Evolutionary conservation across 1,284 basidiomycete species (phyloP).

Genomic region (Ustilago trichophora): DNA sequence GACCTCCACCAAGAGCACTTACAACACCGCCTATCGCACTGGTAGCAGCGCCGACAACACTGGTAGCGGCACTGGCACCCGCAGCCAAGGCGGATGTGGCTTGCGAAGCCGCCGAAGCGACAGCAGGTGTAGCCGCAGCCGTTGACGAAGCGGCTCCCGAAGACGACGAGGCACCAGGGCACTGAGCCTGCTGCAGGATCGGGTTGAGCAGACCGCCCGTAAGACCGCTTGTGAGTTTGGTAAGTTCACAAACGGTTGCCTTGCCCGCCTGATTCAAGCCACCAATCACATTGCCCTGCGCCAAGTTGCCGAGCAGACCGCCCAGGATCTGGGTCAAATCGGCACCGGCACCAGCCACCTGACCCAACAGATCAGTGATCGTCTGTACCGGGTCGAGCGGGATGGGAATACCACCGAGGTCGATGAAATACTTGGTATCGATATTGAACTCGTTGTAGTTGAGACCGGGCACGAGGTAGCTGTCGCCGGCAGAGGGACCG

Average conservation of each 20-base stretch:
- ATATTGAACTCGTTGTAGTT: conserved; percentile 52
- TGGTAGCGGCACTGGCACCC: background rate
- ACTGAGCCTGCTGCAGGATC: conserved; percentile 13
- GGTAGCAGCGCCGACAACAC: background rate
- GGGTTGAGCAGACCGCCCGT: conserved; percentile 10
- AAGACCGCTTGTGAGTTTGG: conserved; percentile 7
- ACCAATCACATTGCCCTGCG: conserved; percentile 5
- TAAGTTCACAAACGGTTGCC: conserved; percentile 9
- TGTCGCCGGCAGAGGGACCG: conserved; percentile 38
- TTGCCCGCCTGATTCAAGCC: conserved; percentile 15
- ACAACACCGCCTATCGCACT: background rate
- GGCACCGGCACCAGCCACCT: background rate
- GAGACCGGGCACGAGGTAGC: conserved; percentile 44
- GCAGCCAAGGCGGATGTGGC: background rate
- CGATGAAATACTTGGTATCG: conserved; percentile 33
- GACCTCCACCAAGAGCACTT: too few relatives aligned
- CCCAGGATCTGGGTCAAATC: conserved; percentile 7
- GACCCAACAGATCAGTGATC: conserved; percentile 11
- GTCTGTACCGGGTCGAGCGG: conserved; percentile 12
- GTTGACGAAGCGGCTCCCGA: conserved; percentile 1
- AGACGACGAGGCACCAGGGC: conserved; percentile 18
- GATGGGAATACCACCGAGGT: conserved; percentile 5
- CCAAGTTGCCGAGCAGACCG: background rate
- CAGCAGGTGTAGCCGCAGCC: background rate
- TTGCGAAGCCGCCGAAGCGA: background rate